Evolutionary conservation across 768 basidiomycete species (phyloP), one percentile per base, ranked within the genome.

Genomic region (Dentipellis fragilis): DNA sequence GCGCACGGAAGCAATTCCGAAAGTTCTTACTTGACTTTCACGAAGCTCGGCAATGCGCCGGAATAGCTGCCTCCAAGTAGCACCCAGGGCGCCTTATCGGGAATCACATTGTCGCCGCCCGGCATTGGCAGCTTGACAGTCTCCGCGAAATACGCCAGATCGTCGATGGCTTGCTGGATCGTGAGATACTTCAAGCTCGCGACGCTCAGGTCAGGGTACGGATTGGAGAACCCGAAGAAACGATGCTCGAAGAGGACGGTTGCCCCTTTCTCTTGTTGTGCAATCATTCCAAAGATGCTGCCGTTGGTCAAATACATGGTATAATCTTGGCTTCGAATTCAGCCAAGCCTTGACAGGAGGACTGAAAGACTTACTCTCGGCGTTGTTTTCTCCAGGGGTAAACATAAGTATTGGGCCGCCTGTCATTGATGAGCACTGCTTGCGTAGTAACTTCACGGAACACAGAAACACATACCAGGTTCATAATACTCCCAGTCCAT

Each of bases 191-290:
- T 68, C 46, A 88, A 68, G 63, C 81, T 85, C 59, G 75, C 67
- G 34, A 77, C 77, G 36, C 72, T 77, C 29, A 88, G 75, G 64
- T 87, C 75, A 16, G 76, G 70, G 48, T 74, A 75, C 3, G 87
- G 87, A 64, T 87, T 89, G 56, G 85, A 88, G 21, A 78, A 68
- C 10, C 87, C 87, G 59, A 82, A 88, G 73, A 83, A 89, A 23
- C 87, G 76, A 62, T 88, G 87, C 62, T 89, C 85, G 22, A 87
- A 57, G 36, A 87, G 69, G 58, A 87, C 71, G 5, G 79, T 75
- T n/a, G 80, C 79, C n/a, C 81, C 85, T 39, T 78, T 78, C 56
- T 84, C 73, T 64, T 83, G 79, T 63, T 85, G 80, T 9, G 84
- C 81, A 56, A 85, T 79, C 51, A 74, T 71, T 12, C 85, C 85